A percentile compares a stretch with the other conserved stretches of the same genome.
Conservation (phyloP, 352 stramenopile genomes). For the Phytophthora chlamydospora region DNA sequence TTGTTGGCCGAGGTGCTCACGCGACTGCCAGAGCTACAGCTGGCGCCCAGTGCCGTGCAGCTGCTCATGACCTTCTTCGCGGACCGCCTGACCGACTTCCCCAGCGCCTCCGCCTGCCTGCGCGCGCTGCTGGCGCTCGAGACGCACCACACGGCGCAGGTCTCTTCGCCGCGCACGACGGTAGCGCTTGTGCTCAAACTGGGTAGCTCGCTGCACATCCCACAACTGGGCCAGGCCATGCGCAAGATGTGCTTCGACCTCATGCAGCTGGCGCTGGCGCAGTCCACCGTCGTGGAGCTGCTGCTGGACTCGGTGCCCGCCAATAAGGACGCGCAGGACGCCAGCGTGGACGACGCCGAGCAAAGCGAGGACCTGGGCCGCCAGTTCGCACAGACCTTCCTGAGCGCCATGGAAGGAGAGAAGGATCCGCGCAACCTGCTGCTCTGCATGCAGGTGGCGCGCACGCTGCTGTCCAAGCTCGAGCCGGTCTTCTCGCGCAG, state of each 20-base stretch:
- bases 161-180: slow-evolving; percentile 52
- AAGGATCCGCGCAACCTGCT: slow-evolving; percentile 90
- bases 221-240: slow-evolving; percentile 84
- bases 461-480: slow-evolving; percentile 62
- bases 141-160: slow-evolving; percentile 67
- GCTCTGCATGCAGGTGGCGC: slow-evolving; percentile 77
- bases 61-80: slow-evolving; percentile 87
- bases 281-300: slow-evolving; percentile 59
- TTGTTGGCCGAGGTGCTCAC: slow-evolving; percentile 89
- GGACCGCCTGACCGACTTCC: slow-evolving; percentile 83
- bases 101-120: slow-evolving; percentile 80
- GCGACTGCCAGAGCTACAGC: slow-evolving; percentile 85
- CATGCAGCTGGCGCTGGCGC: slow-evolving; percentile 72
- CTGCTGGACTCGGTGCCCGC: slow-evolving; percentile 41
- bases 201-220: slow-evolving; percentile 69
- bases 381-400: slow-evolving; percentile 74
- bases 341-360: slow-evolving; percentile 27
- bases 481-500: slow-evolving; percentile 66
- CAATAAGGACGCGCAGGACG: slow-evolving; percentile 24
- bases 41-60: slow-evolving; percentile 70
- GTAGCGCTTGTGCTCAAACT: slow-evolving; percentile 74
- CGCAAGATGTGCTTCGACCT: slow-evolving; percentile 88
- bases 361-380: slow-evolving; percentile 47
- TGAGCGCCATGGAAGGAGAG: slow-evolving; percentile 88
- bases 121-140: slow-evolving; percentile 78